Evolutionary conservation across 2,329 filamentous ascomycete species (phyloP).

Genomic region (Diaporthe capsici): DNA sequence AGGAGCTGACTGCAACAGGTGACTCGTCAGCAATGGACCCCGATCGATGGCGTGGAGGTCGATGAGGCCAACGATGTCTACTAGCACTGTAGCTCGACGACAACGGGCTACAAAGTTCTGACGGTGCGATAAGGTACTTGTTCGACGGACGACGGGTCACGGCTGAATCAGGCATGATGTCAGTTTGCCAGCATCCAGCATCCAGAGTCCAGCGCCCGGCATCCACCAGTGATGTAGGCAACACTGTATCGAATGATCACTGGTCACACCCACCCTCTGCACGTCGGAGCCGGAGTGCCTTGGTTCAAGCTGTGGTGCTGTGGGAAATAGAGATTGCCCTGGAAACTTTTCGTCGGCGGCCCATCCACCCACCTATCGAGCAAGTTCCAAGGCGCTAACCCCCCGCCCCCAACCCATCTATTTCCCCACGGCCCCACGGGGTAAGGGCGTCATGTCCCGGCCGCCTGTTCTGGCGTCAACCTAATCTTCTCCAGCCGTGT

Average conservation of each 20-base stretch:
- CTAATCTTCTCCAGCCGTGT: conserved; percentile 33
- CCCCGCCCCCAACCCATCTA: conserved; percentile 23
- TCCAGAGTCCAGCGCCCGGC: neutral
- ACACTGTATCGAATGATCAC: neutral
- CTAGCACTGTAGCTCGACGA: conserved; percentile 2
- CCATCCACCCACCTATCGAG: neutral
- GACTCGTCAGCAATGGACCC: conserved; percentile 21
- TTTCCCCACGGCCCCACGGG: conserved; percentile 32
- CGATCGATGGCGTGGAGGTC: conserved; percentile 18
- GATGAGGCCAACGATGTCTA: conserved; percentile 22
- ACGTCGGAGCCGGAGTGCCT: conserved; percentile 27
- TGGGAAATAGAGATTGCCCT: neutral
- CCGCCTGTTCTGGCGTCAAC: conserved; percentile 34
- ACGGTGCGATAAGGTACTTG: neutral
- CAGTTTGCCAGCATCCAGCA: conserved; percentile 13
- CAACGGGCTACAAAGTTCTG: neutral
- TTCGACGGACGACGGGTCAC: conserved; percentile 2
- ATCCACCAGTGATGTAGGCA: neutral
- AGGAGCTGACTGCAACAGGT: conserved; percentile 13
- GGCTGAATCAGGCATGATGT: conserved; percentile 34
- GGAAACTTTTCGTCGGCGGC: neutral
- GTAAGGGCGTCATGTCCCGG: conserved; percentile 23
- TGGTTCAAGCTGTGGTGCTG: neutral
- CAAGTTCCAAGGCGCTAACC: conserved; percentile 23
- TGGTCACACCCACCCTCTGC: neutral